Base-by-base conservation (phyloP, 2,329 filamentous ascomycete species). In the Amauroascus niger region DNA sequence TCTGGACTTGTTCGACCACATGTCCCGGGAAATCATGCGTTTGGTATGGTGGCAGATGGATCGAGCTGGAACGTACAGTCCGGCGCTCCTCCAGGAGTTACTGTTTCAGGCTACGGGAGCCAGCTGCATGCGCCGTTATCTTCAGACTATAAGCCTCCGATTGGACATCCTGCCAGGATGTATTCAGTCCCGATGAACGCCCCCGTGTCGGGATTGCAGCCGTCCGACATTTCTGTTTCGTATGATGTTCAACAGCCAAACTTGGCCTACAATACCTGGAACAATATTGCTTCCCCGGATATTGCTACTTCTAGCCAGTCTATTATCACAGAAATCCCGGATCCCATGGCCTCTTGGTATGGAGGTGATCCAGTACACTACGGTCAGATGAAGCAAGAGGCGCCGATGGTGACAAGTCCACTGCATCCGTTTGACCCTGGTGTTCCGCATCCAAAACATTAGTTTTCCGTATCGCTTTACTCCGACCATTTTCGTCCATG, bases 301-400 rank as follows among this genome's bases (percentile, higher is more conserved):
- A 30, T 43, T 22, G n/a, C 49, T 14, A 18, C 45, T 13, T 32
- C 49, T 9, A 24, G 33, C 24, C 50, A 54, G 24, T 14, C 48
- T 8, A 54, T 57, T 22, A 32, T 48, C n/a, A 20, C 32, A 3
- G 47, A 41, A 43, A 28, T 53, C 6, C 46, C 52, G 24, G 47
- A 52, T n/a, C 41, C 55, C 7, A 47, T 57, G 43, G 20, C 52
- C 11, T 28, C 32, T n/a, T 57, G 55, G 55, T 57, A 55, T 26
- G 46, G 33, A n/a, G 46, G 30, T 14, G 48, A 49, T 35, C 44
- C 48, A 16, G 35, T 40, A 7, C 55, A 52, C n/a, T 54, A 54
- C 20, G 24, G 40, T 22, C 53, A 55, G 2, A 32, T 51, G 32
- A 53, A 54, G 33, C 51, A 51, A 33, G 52, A 54, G 9, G 20